Base-by-base conservation (phyloP, 2,329 filamentous ascomycete species). In the Fusarium nematophilum region DNA sequence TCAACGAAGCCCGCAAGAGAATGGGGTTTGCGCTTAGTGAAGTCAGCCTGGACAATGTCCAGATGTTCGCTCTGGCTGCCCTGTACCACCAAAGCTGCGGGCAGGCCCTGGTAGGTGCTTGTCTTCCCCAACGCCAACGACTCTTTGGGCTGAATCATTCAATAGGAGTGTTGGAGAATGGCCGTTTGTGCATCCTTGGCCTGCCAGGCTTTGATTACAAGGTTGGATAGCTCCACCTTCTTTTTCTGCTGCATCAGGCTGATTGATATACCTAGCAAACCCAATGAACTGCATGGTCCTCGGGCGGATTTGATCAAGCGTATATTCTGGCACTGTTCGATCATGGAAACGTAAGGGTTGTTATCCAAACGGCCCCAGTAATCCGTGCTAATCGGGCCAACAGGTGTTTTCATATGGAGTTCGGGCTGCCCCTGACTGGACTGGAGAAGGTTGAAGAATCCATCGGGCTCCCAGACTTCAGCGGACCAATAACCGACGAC, bases 1-100 rank as follows among this genome's bases (percentile, higher is more conserved):
- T 88, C 72, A 88, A 88, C 59, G 86, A 88, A 70, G 86, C 85
- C 13, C 78, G 86, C 44, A 81, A 79, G 53, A 77, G 84, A n/a
- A 78, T 87, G 67, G 86, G 86, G 0, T 87, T 86, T 66, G 77
- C 81, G 9, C 66, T 83, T 47, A 81, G 81, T 2, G 80, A 84
- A 18, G 84, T 79, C 65, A 84, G 79, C 43, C 70, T 88, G 21
- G 84, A 87, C 62, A 86, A 83, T 55, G 78, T 87, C 7, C 86
- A 88, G 64, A 80, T 86, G 38, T 80, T 82, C 63, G 76, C 85
- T 6, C 73, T 89, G 23, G 78, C 83, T 53, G 83, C 83, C 8
- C 68, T 86, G 1, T 86, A 85, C 59, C 83, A 82, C 57, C 81
- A 79, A 57, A 78, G 79, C 18, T 85, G 82, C 56, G 83, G 77